These are phyloP conservation scores for Alternaria consortialis DNA, from an alignment of 2,329 filamentous ascomycete species.

Conservation along the genomic window DNA sequence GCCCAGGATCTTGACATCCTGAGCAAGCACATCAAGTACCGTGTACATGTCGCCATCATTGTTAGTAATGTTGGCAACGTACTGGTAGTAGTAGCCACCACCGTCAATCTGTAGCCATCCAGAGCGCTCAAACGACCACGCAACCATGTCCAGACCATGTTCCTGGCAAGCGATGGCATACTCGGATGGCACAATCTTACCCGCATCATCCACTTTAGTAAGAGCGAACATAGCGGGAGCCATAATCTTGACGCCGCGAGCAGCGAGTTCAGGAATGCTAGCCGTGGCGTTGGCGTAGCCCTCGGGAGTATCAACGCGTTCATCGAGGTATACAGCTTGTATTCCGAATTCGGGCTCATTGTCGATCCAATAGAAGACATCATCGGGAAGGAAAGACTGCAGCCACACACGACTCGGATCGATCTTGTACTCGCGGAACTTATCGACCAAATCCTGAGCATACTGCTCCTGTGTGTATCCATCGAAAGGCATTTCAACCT, in stretches of 20 bases:
- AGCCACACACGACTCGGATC: constrained; percentile 56
- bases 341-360: constrained; percentile 67
- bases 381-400: constrained; percentile 72
- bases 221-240: constrained; percentile 71
- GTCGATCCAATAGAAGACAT: constrained; percentile 73
- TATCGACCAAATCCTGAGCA: constrained; percentile 67
- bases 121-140: constrained; percentile 74
- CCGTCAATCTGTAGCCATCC: constrained; percentile 65
- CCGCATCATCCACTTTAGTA: constrained; percentile 59
- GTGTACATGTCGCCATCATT: constrained; percentile 72
- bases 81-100: constrained; percentile 53
- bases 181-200: constrained; percentile 67
- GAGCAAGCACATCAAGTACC: constrained; percentile 70
- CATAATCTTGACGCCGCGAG: constrained; percentile 68
- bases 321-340: constrained; percentile 72
- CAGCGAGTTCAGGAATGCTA: constrained; percentile 64
- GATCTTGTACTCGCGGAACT: constrained; percentile 52
- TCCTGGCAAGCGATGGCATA: constrained; percentile 70
- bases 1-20: constrained; percentile 67
- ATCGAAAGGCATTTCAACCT: constrained; percentile 75
- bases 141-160: constrained; percentile 70
- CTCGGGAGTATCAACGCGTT: constrained; percentile 61
- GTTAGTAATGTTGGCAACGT: constrained; percentile 59
- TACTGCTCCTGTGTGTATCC: constrained; percentile 72
- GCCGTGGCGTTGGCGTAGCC: constrained; percentile 64